These are phyloP conservation scores for Tetrapisispora phaffii DNA, from an alignment of 805 yeast genomes.

Conservation along the genomic window DNA sequence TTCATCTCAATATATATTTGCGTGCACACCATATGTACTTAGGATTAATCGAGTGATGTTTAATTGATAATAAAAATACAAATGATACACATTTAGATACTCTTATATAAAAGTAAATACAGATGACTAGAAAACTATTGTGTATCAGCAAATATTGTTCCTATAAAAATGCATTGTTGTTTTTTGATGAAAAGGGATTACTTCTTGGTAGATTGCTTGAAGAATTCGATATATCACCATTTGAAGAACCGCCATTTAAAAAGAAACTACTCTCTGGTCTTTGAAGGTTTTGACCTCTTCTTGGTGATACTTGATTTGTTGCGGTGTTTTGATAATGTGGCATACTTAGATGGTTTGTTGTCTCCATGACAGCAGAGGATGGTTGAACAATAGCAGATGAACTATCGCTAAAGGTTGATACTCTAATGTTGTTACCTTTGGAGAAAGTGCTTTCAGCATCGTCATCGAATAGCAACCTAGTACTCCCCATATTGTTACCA, in stretches of 20 bases:
- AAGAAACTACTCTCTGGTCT: constrained; percentile 28
- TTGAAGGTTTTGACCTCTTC: constrained; percentile 11
- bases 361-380: constrained; percentile 23
- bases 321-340: constrained; percentile 7
- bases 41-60: too few relatives aligned
- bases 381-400: constrained; percentile 18
- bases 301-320: constrained; percentile 4
- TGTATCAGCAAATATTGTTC: background rate
- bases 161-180: constrained; percentile 12
- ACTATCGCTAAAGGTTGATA: background rate
- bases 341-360: constrained; percentile 4
- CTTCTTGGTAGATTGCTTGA: constrained; percentile 4
- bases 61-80: background rate
- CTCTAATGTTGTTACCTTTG: background rate
- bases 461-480: constrained; percentile 9
- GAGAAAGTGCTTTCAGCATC: constrained; percentile 6
- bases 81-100: background rate
- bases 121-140: background rate
- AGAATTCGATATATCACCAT: constrained; percentile 7
- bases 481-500: constrained; percentile 4
- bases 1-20: too few relatives aligned
- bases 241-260: constrained; percentile 7
- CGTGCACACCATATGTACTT: too few relatives aligned
- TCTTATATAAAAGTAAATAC: background rate
- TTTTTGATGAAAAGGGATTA: constrained; percentile 9